Conservation (phyloP, 176 grass and related monocot genomes). For the Carex kokanica region DNA sequence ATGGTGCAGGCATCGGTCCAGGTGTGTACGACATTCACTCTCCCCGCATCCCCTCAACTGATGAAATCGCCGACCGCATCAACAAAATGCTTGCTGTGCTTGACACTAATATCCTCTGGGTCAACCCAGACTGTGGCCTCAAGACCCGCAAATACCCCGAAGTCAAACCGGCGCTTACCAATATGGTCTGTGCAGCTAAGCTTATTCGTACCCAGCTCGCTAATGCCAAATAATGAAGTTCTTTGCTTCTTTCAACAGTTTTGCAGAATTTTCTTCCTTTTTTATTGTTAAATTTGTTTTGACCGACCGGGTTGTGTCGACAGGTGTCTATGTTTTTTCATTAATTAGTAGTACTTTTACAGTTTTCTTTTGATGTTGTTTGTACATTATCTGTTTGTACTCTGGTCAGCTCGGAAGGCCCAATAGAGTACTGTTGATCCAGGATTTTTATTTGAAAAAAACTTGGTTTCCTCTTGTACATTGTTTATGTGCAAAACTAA, state of each 20-base stretch:
- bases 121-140: slow-evolving; percentile 89
- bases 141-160: slow-evolving; percentile 88
- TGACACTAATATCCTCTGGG: slow-evolving; percentile 91
- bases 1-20: slow-evolving; percentile 71
- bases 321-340: not conserved
- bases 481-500: not conserved
- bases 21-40: slow-evolving; percentile 97
- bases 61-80: slow-evolving; percentile 79
- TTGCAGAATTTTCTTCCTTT: slow-evolving; percentile 13
- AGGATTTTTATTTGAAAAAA: not conserved
- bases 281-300: slow-evolving; percentile 9
- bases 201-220: slow-evolving; percentile 73
- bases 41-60: slow-evolving; percentile 65
- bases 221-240: slow-evolving; percentile 38
- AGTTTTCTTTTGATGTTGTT: slow-evolving; percentile 15
- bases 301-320: not conserved
- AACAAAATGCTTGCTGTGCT: slow-evolving; percentile 96
- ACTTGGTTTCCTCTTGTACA: not conserved
- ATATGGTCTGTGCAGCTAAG: slow-evolving; percentile 74
- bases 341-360: not conserved
- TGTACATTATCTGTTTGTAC: slow-evolving; percentile 22
- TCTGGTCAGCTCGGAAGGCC: slow-evolving; percentile 28
- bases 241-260: not conserved
- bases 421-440: slow-evolving; percentile 7
- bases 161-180: slow-evolving; percentile 78